phyloP scores from a whole-genome alignment of 75 land plant genomes.

The Ceratopteris richardii region DNA sequence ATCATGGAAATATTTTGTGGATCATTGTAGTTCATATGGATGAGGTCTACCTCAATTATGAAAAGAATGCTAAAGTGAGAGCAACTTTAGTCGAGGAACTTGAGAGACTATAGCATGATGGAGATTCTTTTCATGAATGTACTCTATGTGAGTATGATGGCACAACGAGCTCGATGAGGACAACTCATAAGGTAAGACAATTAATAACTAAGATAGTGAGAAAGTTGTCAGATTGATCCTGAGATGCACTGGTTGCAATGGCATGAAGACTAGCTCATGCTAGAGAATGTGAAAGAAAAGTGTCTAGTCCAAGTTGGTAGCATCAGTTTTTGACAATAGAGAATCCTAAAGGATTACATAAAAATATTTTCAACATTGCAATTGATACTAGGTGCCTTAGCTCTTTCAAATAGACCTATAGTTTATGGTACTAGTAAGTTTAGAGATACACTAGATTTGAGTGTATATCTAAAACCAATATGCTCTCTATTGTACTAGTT shows the following conservation, averaged over 20 bases:
- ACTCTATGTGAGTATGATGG: too few species aligned
- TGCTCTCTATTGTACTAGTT: too few species aligned
- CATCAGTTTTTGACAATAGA: slow-evolving; percentile 82
- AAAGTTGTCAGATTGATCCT: slow-evolving; percentile 72
- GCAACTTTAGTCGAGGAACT: slow-evolving; percentile 80
- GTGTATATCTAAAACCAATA: too few species aligned
- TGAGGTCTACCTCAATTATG: slow-evolving; percentile 94
- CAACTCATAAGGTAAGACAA: slow-evolving; percentile 47
- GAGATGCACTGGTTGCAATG: slow-evolving; percentile 83
- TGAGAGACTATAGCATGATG: slow-evolving; percentile 27
- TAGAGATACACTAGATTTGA: too few species aligned
- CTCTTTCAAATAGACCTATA: too few species aligned
- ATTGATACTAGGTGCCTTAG: slow-evolving; percentile 83
- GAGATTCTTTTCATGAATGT: too few species aligned
- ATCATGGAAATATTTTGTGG: slow-evolving; percentile 72
- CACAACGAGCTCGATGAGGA: too few species aligned
- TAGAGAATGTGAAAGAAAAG: slow-evolving; percentile 75
- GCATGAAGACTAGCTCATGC: slow-evolving; percentile 97
- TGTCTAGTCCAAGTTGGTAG: slow-evolving; percentile 81
- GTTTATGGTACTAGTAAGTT: too few species aligned
- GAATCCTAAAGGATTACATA: slow-evolving; percentile 78
- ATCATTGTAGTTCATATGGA: slow-evolving; percentile 90
- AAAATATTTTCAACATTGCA: slow-evolving; percentile 63
- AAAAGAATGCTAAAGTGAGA: slow-evolving; percentile 90
- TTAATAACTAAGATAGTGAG: slow-evolving; percentile 71